A percentile compares a stretch with the other conserved stretches of the same genome.
Evolutionary conservation across 2,329 filamentous ascomycete genomes (phyloP).

Genomic region (Botrytis squamosa): DNA sequence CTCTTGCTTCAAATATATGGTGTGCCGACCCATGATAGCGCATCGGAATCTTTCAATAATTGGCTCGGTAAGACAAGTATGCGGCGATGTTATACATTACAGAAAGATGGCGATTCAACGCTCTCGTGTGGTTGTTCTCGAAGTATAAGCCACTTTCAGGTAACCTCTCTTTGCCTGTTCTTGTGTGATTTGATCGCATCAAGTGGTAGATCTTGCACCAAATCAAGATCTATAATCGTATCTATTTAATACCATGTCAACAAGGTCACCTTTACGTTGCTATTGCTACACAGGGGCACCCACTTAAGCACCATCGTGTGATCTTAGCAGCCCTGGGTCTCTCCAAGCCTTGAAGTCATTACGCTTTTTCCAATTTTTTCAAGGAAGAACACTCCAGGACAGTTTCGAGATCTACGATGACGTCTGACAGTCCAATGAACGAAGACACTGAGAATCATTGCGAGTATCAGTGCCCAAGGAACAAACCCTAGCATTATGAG

Average conservation of each 20-base stretch:
- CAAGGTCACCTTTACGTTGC: not conserved
- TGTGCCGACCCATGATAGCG: not conserved
- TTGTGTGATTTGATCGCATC: not conserved
- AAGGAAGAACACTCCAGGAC: not conserved
- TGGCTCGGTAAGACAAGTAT: not conserved
- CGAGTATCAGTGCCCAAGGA: conserved; percentile 41
- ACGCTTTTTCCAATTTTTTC: not conserved
- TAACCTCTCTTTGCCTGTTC: not conserved
- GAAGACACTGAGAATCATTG: conserved; percentile 40
- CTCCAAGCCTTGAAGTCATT: not conserved
- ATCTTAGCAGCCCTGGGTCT: not conserved
- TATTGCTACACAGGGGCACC: not conserved
- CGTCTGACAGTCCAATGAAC: conserved; percentile 32
- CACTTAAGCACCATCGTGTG: not conserved
- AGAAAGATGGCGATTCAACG: not conserved
- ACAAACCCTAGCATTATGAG: conserved; percentile 41
- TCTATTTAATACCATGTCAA: not conserved
- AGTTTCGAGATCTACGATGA: not conserved
- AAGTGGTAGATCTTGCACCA: not conserved
- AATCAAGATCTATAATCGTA: not conserved
- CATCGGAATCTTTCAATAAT: not conserved
- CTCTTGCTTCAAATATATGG: not conserved
- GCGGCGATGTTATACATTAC: not conserved
- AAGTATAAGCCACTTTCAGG: not conserved
- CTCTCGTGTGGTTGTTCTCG: not conserved